Base-by-base conservation (phyloP, 108 stramenopile genomes). In the Nannochloropsis gaditana region DNA sequence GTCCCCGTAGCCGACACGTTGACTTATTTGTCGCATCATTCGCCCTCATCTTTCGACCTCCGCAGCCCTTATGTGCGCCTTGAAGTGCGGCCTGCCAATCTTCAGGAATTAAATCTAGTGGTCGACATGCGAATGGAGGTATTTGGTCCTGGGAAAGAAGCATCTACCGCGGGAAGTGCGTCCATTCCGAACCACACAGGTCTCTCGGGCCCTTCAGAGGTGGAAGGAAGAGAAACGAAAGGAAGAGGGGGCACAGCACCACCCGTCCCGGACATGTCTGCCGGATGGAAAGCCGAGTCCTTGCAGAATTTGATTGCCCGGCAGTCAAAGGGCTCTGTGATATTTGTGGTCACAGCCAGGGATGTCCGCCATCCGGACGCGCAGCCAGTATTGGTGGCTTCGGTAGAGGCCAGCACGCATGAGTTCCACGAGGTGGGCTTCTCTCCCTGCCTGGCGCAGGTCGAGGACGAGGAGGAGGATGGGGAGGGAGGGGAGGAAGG, bases 341-440 rank as follows among this genome's bases (percentile, higher is more conserved):
- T 73, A 73, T 73, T 73, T 73, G 59, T 73, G 3, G 59, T n/a
- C 19, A 73, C 59, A n/a, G 59, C 59, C 19, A 73, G 59, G n/a
- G 59, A 73, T 73, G 8, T 73, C 19, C 15, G 59, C 19, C 15
- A 3, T 15, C 59, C 59, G 8, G 59, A 73, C 19, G 59, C 59
- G n/a, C 3, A 4, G 4, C 59, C 59, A n/a, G 5, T 3, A 2
- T 73, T 73, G 59, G 59, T 73, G 6, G 59, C 19, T n/a, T 73
- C 59, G 59, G 59, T 73, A n/a, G 59, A 73, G n/a, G 59, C 59
- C 15, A 73, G 59, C 59, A 73, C 59, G n/a, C 59, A 73, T 73
- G 59, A 73, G 59, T 73, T 73, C n/a, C 19, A 15, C 59, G 59
- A 73, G 8, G 59, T 73, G 4, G 59, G 59, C 3, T 73, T 73